Percentiles rank a stretch among this genome's conserved stretches.
phyloP scores from a whole-genome alignment of 164 flowering plant species.

The Aristolochia fimbriata region DNA sequence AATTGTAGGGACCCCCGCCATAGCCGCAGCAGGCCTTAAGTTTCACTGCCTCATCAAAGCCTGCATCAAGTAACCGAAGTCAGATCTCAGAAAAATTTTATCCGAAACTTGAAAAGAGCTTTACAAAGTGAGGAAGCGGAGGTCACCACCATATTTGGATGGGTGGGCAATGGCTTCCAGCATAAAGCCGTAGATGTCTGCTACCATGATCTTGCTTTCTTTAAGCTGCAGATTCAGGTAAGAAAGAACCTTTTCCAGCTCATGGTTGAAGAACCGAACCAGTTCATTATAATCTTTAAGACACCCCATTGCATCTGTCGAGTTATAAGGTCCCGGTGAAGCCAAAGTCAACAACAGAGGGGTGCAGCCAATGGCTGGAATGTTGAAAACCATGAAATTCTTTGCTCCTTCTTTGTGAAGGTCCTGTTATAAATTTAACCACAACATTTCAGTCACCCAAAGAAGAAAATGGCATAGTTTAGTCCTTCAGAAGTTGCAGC shows the following conservation, averaged over 20 bases:
- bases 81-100: not conserved
- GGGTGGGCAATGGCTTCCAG: slow-evolving; percentile 10
- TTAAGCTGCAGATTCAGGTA: not conserved
- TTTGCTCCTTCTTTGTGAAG: slow-evolving; percentile 18
- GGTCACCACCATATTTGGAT: slow-evolving; percentile 10
- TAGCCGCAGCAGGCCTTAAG: slow-evolving; percentile 19
- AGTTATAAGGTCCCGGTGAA: slow-evolving; percentile 14
- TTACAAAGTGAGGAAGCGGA: not conserved
- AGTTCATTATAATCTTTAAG: slow-evolving; percentile 16
- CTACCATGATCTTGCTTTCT: slow-evolving; percentile 7
- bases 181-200: slow-evolving; percentile 12
- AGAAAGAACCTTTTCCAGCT: slow-evolving; percentile 7
- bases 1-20: slow-evolving; percentile 15
- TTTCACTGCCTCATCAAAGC: slow-evolving; percentile 15
- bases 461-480: no score
- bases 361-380: slow-evolving; percentile 17
- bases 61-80: slow-evolving; percentile 5
- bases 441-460: no score
- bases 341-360: slow-evolving; percentile 6
- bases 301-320: slow-evolving; percentile 18
- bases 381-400: slow-evolving; percentile 16
- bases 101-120: not conserved
- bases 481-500: no score
- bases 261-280: slow-evolving; percentile 9
- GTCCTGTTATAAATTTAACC: slow-evolving; percentile 8